Conservation (phyloP, 1,284 basidiomycete species). For the Coriolopsis trogii region DNA sequence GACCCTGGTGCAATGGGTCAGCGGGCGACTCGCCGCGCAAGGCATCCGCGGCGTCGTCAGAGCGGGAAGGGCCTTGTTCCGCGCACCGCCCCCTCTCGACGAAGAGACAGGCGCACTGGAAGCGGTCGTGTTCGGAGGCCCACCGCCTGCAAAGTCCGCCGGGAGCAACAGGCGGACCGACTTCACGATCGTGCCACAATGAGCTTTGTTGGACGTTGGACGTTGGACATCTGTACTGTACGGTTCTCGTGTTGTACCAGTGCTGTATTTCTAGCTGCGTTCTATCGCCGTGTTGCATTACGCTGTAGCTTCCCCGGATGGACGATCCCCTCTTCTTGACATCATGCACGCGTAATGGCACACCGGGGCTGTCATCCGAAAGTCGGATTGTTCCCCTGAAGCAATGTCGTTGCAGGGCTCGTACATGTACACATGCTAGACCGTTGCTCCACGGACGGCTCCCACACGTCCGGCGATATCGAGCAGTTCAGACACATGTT, state of each 20-base stretch:
- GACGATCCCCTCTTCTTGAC: too few species aligned
- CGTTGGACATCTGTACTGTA: neutral
- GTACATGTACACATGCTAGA: too few species aligned
- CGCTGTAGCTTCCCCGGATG: neutral
- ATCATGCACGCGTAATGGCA: too few species aligned
- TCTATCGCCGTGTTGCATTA: neutral
- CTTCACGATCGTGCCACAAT: slow-evolving; percentile 7
- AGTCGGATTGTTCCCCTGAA: neutral
- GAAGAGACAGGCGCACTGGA: slow-evolving; percentile 29
- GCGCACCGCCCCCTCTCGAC: slow-evolving; percentile 17
- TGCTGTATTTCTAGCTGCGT: neutral
- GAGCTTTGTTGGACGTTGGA: neutral
- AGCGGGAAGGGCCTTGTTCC: slow-evolving; percentile 28
- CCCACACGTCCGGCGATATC: too few species aligned
- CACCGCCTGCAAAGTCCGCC: slow-evolving; percentile 7
- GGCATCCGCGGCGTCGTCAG: slow-evolving; percentile 44
- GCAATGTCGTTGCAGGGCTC: too few species aligned
- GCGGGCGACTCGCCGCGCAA: slow-evolving; percentile 58
- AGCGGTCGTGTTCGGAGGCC: slow-evolving; percentile 4
- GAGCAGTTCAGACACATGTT: too few species aligned
- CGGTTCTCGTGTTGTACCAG: neutral
- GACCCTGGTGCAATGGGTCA: slow-evolving; percentile 66
- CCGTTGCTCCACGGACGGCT: too few species aligned
- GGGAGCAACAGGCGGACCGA: slow-evolving; percentile 1
- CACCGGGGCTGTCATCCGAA: too few species aligned